Percentiles rank a stretch among this genome's conserved stretches.
These are phyloP conservation scores for Podila horticola DNA, from an alignment of 192 early-diverging fungal genomes.

Conservation along the genomic window DNA sequence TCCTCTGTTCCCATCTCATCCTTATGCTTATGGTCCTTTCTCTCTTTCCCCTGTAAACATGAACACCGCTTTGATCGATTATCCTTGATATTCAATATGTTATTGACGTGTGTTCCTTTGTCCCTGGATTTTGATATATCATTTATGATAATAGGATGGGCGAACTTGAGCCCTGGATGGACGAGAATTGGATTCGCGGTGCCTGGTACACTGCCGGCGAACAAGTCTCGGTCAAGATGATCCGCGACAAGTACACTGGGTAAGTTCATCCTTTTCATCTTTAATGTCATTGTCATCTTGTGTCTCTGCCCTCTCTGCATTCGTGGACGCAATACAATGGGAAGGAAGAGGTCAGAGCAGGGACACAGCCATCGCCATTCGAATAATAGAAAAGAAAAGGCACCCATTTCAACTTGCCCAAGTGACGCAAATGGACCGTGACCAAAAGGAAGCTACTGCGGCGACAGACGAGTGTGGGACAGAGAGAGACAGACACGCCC, in stretches of 20 bases:
- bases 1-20: neutral
- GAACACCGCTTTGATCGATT: neutral
- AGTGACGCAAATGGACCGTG: too few species aligned
- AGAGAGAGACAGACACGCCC: too few species aligned
- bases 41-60: neutral
- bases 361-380: too few species aligned
- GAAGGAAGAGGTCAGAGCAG: too few species aligned
- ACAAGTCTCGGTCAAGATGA: conserved; percentile 91
- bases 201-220: conserved; percentile 90
- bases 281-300: neutral
- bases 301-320: neutral
- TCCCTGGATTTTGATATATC: too few species aligned
- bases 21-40: neutral
- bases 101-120: too few species aligned
- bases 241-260: conserved; percentile 92
- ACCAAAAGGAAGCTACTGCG: too few species aligned
- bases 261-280: conserved; percentile 39
- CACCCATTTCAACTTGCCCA: too few species aligned
- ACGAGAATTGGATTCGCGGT: conserved; percentile 88
- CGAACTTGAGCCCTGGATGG: conserved; percentile 98
- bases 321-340: too few species aligned
- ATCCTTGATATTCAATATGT: neutral
- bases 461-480: too few species aligned
- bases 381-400: too few species aligned
- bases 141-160: conserved; percentile 79